These are phyloP conservation scores for Hanseniaspora taiwanica DNA, from an alignment of 805 yeast species.

Conservation along the genomic window DNA sequence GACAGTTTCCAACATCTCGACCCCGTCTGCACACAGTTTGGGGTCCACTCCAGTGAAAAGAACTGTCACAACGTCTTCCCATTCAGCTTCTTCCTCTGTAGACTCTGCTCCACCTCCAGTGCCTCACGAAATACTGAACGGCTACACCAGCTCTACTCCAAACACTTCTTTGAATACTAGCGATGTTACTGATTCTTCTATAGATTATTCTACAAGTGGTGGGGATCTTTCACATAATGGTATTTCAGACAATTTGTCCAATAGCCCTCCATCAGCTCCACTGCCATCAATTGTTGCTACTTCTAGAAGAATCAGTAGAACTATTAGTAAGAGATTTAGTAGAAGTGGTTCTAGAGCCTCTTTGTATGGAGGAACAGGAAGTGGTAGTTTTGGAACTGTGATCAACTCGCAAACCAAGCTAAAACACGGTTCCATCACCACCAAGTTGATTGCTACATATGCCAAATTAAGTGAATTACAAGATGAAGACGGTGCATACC, in stretches of 20 bases:
- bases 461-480: constrained; percentile 50
- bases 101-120: constrained; percentile 7
- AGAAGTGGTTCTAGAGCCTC: constrained; percentile 5
- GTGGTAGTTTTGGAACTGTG: constrained; percentile 14
- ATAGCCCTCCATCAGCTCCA: constrained; percentile 5
- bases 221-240: background rate
- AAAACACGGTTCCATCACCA: constrained; percentile 59
- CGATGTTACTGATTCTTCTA: constrained; percentile 5
- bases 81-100: background rate
- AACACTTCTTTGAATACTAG: constrained; percentile 13
- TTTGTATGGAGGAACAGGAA: constrained; percentile 14
- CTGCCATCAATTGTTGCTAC: constrained; percentile 6
- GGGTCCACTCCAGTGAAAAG: constrained; percentile 7
- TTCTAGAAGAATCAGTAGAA: constrained; percentile 7
- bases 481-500: constrained; percentile 50
- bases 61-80: constrained; percentile 3
- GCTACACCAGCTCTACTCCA: constrained; percentile 5
- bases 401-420: constrained; percentile 14
- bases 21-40: constrained; percentile 7
- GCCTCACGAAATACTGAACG: constrained; percentile 7
- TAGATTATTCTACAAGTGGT: background rate
- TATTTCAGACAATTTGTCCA: constrained; percentile 3
- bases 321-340: constrained; percentile 5
- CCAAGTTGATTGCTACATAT: constrained; percentile 57
- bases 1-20: constrained; percentile 11